A percentile compares a stretch with the other conserved stretches of the same genome.
phyloP scores from a whole-genome alignment of 225 moss, liverwort and hornwort species.

The Marchantia paleacea region DNA sequence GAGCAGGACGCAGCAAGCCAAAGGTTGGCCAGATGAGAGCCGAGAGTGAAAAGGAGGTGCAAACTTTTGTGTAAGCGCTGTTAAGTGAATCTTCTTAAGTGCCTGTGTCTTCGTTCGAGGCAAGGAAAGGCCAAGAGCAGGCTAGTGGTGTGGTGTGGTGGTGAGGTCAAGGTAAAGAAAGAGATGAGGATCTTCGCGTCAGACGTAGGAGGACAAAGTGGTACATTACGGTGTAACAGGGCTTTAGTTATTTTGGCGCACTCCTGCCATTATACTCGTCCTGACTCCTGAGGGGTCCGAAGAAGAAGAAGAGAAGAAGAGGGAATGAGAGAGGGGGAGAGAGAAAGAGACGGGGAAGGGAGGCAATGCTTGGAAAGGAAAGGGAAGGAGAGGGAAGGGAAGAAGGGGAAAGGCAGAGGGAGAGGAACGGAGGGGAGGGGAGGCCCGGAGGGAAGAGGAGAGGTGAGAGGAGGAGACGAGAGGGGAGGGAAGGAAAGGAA shows the following conservation, averaged over 20 bases:
- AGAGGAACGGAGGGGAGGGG: too few relatives aligned
- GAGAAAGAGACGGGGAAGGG: background rate
- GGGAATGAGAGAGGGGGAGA: too few relatives aligned
- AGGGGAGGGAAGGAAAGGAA: too few relatives aligned
- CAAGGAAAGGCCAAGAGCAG: too few relatives aligned
- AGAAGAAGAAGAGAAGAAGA: background rate
- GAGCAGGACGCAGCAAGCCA: background rate
- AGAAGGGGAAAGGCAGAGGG: too few relatives aligned
- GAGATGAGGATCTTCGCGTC: background rate
- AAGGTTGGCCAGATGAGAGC: background rate
- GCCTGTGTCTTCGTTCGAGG: too few relatives aligned
- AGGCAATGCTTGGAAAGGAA: background rate
- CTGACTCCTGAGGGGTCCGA: background rate
- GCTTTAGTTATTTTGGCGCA: constrained; percentile 2
- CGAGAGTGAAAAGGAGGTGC: too few relatives aligned
- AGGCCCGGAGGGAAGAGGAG: too few relatives aligned
- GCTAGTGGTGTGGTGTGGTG: background rate
- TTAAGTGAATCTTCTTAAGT: too few relatives aligned
- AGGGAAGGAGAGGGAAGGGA: background rate
- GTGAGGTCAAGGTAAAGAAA: background rate
- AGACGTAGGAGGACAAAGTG: background rate
- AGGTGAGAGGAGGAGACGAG: too few relatives aligned
- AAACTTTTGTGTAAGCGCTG: too few relatives aligned
- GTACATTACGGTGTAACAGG: constrained; percentile 1
- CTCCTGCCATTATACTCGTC: too few relatives aligned